phyloP scores from a whole-genome alignment of 1,139 yeast species.

The Neolecta irregularis region DNA sequence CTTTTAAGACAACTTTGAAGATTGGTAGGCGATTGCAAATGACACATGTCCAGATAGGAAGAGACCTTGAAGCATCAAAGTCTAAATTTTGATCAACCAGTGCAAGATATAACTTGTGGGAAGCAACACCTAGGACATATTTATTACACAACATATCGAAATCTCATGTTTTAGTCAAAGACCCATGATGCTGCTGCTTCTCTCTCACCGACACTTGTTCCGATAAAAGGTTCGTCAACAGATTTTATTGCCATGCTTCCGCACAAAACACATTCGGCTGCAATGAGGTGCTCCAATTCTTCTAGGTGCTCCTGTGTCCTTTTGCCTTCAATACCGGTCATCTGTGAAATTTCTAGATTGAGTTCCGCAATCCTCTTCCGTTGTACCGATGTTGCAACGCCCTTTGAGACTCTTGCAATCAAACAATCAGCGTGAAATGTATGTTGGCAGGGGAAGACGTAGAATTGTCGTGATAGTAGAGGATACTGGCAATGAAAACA shows the following conservation, averaged over 20 bases:
- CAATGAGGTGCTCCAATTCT: conserved; percentile 45
- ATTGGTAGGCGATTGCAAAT: no score
- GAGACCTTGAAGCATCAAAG: no score
- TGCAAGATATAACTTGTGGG: no score
- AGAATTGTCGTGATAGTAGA: conserved; percentile 55
- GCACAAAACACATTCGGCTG: conserved; percentile 64
- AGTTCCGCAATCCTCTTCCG: conserved; percentile 45
- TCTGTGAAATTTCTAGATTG: conserved; percentile 4
- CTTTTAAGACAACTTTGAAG: no score
- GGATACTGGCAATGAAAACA: conserved; percentile 59
- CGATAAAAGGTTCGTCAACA: conserved; percentile 42
- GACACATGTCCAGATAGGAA: no score
- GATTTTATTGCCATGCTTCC: conserved; percentile 58
- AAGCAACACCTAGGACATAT: no score
- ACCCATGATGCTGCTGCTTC: no score
- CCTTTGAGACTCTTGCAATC: conserved; percentile 40
- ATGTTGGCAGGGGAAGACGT: conserved; percentile 81
- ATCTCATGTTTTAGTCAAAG: no score
- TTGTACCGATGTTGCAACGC: conserved; percentile 54
- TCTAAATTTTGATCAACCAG: no score
- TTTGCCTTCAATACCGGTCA: conserved; percentile 23
- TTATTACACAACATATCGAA: no score
- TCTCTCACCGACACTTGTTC: no score
- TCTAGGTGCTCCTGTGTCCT: conserved; percentile 25
- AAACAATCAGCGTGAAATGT: conserved; percentile 82